Conservation (phyloP, 2,329 filamentous ascomycete species). For the Fusarium papillatum region DNA sequence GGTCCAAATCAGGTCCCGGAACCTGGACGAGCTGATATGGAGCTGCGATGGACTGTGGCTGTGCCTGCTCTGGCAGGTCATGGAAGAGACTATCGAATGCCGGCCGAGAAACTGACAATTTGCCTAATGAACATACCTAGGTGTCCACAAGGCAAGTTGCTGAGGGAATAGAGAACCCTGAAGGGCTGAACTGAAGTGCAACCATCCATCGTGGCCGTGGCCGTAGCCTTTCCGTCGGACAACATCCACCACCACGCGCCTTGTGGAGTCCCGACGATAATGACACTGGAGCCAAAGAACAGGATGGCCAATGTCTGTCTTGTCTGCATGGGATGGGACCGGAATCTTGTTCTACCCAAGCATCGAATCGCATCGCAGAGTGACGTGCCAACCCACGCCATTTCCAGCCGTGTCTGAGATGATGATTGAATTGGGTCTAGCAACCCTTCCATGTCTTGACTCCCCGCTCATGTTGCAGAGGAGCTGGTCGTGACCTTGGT, state of each 20-base stretch:
- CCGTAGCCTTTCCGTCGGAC: slow-evolving; percentile 5
- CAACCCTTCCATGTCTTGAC: slow-evolving; percentile 25
- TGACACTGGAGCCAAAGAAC: background rate
- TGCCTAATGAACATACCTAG: background rate
- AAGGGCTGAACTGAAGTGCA: slow-evolving; percentile 6
- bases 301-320: background rate
- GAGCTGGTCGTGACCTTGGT: slow-evolving; percentile 20
- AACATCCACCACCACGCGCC: background rate
- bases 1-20: slow-evolving; percentile 37
- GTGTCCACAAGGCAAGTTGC: background rate
- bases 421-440: slow-evolving; percentile 26
- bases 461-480: slow-evolving; percentile 31
- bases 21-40: slow-evolving; percentile 43
- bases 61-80: slow-evolving; percentile 21
- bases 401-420: slow-evolving; percentile 34
- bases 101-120: slow-evolving; percentile 20
- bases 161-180: slow-evolving; percentile 1
- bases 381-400: slow-evolving; percentile 25
- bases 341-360: slow-evolving; percentile 15
- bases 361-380: slow-evolving; percentile 20
- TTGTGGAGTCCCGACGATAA: background rate
- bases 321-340: slow-evolving; percentile 12
- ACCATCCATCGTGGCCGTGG: background rate
- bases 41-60: slow-evolving; percentile 35
- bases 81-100: slow-evolving; percentile 20